These are phyloP conservation scores for Whalleya microplaca DNA, from an alignment of 2,329 filamentous ascomycete species.

Conservation along the genomic window DNA sequence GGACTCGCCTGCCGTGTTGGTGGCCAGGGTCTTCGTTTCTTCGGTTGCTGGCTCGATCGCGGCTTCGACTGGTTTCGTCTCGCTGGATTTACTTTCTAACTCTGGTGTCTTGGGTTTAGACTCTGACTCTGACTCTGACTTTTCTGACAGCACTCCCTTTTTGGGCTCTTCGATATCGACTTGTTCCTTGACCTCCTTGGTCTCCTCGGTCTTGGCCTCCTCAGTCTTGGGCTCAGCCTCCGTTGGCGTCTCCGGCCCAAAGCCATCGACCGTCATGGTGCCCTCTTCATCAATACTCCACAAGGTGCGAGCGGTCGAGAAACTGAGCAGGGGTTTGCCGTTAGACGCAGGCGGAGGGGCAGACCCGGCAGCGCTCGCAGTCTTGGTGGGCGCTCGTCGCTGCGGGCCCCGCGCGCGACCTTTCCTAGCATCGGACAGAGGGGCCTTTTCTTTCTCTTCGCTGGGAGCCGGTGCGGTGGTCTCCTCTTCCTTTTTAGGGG, in stretches of 20 bases:
- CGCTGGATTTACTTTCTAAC: neutral
- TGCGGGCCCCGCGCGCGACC: constrained; percentile 86
- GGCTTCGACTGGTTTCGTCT: constrained; percentile 13
- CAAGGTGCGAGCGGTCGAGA: constrained; percentile 51
- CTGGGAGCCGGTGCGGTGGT: constrained; percentile 55
- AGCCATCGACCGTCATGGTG: constrained; percentile 44
- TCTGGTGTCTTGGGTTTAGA: constrained; percentile 6
- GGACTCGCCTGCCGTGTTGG: constrained; percentile 38
- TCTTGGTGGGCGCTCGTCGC: constrained; percentile 67
- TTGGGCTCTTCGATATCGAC: constrained; percentile 10
- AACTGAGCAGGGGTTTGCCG: constrained; percentile 45
- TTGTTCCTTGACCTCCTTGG: neutral
- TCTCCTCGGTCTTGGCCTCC: constrained; percentile 1
- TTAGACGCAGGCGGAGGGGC: constrained; percentile 37
- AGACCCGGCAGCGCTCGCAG: constrained; percentile 39
- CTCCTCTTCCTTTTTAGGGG: constrained; percentile 75
- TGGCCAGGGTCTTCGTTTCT: constrained; percentile 36
- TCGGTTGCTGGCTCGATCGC: constrained; percentile 21
- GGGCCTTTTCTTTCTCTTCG: constrained; percentile 70
- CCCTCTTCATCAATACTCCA: constrained; percentile 59
- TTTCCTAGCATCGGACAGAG: constrained; percentile 88
- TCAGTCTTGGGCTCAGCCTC: constrained; percentile 8
- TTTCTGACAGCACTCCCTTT: constrained; percentile 8
- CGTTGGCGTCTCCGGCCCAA: constrained; percentile 13
- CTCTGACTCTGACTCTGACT: too few species aligned